A percentile compares a stretch with the other conserved stretches of the same genome.
phyloP scores from a whole-genome alignment of 495 filamentous ascomycete genomes.

The Letharia lupina region DNA sequence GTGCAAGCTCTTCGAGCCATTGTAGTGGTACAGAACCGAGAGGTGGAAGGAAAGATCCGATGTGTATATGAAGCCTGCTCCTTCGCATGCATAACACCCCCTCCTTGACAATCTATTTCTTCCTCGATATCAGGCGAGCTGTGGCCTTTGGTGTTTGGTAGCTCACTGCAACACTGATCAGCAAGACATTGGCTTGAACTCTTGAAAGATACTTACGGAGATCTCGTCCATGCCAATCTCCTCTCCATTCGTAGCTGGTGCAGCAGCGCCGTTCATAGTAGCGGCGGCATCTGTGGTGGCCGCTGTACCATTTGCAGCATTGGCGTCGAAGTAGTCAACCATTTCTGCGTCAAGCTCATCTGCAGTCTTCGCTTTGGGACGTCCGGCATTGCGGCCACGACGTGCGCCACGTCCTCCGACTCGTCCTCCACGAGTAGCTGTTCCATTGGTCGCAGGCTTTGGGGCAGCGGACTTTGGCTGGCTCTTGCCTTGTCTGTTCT shows the following conservation, averaged over 20 bases:
- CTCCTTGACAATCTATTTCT: conserved; percentile 5
- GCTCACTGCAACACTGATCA: conserved; percentile 6
- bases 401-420: conserved; percentile 39
- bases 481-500: conserved; percentile 53
- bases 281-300: conserved; percentile 35
- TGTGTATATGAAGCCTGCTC: conserved; percentile 4
- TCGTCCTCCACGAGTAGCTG: conserved; percentile 34
- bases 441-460: conserved; percentile 42
- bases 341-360: conserved; percentile 93
- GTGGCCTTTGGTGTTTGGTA: not conserved
- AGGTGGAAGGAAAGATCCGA: not conserved
- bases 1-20: conserved; percentile 4
- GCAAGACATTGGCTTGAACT: not conserved
- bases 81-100: not conserved
- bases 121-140: not conserved
- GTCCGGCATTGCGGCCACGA: conserved; percentile 43
- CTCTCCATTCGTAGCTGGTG: conserved; percentile 31
- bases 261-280: conserved; percentile 36
- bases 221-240: conserved; percentile 50
- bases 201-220: conserved; percentile 1
- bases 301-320: conserved; percentile 30
- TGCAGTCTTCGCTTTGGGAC: conserved; percentile 76
- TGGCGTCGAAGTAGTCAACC: conserved; percentile 72
- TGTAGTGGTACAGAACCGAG: conserved; percentile 4
- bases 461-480: conserved; percentile 73